These are phyloP conservation scores for Colletotrichum sojae DNA, from an alignment of 2,329 filamentous ascomycete species.

Conservation along the genomic window DNA sequence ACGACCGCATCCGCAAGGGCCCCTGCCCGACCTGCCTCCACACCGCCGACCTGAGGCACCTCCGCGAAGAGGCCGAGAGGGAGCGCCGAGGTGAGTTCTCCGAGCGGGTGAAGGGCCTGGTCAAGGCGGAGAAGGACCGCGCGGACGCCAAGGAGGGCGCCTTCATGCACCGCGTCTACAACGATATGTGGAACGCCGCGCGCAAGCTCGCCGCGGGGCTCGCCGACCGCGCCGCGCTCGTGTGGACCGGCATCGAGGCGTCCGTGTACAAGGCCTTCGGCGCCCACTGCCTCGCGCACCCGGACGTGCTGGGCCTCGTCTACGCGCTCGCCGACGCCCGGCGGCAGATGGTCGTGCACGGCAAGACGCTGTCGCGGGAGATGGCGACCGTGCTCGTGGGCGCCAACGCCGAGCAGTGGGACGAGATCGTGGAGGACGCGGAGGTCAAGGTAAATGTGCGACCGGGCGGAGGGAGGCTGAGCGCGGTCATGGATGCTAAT, in stretches of 20 bases:
- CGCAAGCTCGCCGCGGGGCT: conserved; percentile 18
- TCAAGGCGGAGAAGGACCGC: background rate
- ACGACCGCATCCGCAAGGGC: background rate
- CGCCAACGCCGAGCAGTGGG: background rate
- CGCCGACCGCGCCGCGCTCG: background rate
- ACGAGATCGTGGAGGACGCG: conserved; percentile 1
- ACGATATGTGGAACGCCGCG: conserved; percentile 29
- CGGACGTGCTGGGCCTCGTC: background rate
- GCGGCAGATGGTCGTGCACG: conserved; percentile 7
- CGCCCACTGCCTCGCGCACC: background rate
- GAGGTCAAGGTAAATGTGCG: background rate
- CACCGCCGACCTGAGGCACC: background rate
- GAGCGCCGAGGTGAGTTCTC: conserved; percentile 19
- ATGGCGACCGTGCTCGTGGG: conserved; percentile 30
- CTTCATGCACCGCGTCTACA: conserved; percentile 12
- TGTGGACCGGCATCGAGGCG: conserved; percentile 29
- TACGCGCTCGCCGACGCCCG: conserved; percentile 14
- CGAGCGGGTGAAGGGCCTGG: background rate
- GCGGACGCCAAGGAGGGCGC: conserved; percentile 5
- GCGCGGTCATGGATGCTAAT: background rate
- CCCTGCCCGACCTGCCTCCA: conserved; percentile 14
- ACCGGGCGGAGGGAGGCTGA: background rate
- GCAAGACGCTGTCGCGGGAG: conserved; percentile 13
- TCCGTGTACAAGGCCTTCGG: conserved; percentile 20
- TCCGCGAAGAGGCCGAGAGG: conserved; percentile 5